Conservation (phyloP, 1,139 yeast genomes). For the Pichia sp. region DNA sequence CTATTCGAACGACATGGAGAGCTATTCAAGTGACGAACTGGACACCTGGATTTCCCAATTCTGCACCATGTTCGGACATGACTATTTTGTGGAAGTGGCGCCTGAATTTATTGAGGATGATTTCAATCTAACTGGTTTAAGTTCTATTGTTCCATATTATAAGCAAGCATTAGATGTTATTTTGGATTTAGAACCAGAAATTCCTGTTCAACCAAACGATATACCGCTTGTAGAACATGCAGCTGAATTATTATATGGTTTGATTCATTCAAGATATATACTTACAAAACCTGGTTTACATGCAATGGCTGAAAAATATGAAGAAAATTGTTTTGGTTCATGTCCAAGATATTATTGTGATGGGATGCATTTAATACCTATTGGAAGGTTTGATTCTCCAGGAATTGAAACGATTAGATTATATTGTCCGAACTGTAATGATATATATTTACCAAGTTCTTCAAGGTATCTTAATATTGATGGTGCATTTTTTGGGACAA, state of each 20-base stretch:
- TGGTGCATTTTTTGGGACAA: constrained; percentile 95
- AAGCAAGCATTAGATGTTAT: constrained; percentile 89
- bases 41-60: constrained; percentile 89
- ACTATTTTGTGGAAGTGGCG: constrained; percentile 86
- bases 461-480: constrained; percentile 82
- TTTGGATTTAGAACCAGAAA: constrained; percentile 77
- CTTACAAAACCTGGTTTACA: constrained; percentile 86
- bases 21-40: constrained; percentile 44
- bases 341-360: constrained; percentile 91
- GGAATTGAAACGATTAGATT: constrained; percentile 89
- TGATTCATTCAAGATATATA: constrained; percentile 89
- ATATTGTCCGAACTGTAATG: constrained; percentile 92
- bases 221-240: constrained; percentile 77
- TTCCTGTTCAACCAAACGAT: constrained; percentile 53
- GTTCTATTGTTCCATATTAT: constrained; percentile 82
- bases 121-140: constrained; percentile 86
- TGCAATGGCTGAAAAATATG: constrained; percentile 94
- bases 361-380: constrained; percentile 87
- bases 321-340: constrained; percentile 79
- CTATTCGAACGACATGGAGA: constrained; percentile 21
- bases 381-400: constrained; percentile 85
- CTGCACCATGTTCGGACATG: constrained; percentile 85
- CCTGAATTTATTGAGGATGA: constrained; percentile 95
- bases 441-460: constrained; percentile 79
- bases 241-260: constrained; percentile 87